Evolutionary conservation across 2,329 filamentous ascomycete genomes (phyloP), one percentile per base, ranked within the genome.

Genomic region (Aquanectria penicillioides): DNA sequence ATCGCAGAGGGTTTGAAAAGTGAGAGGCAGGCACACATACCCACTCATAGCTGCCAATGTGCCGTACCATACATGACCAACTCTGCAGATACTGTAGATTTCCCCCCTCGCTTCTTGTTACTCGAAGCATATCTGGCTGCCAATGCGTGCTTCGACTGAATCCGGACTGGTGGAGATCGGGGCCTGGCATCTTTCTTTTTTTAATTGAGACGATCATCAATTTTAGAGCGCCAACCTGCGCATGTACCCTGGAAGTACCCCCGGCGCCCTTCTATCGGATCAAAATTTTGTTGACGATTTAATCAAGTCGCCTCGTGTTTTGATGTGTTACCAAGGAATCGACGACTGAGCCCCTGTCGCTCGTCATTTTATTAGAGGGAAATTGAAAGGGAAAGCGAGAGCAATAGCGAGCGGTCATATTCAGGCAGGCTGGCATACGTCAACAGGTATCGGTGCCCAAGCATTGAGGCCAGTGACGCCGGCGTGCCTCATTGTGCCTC

Each of bases 191-290:
- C 40, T 38, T 53, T 46, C 40, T 52, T 37, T 53, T 46, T 47
- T 47, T 22, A 46, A 53, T 46, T 53, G 33, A 54, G 50, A 54
- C 50, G 50, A 54, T 54, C 50, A 44, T 54, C 34, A 46, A 54
- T 47, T 44, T 54, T 47, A 54, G 40, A 47, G 50, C 50, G 50
- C 50, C 50, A 54, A 34, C 23, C 13, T 37, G 33, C 17, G 38
- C 26, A 46, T 54, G 50, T 54, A 54, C 18, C 20, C 9, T 11
- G 13, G 18, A 54, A 15, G 50, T 54, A 54, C 41, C 41, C 41
- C 28, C 33, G 41, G 41, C 26, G 41, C 26, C 26, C 17, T 37
- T 18, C 8, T n/a, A n/a, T n/a, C n/a, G n/a, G n/a, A n/a, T n/a
- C n/a, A n/a, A n/a, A n/a, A n/a, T n/a, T n/a, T n/a, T 10, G 20